phyloP scores from a whole-genome alignment of 805 yeast species.

The Pichia exigua region DNA sequence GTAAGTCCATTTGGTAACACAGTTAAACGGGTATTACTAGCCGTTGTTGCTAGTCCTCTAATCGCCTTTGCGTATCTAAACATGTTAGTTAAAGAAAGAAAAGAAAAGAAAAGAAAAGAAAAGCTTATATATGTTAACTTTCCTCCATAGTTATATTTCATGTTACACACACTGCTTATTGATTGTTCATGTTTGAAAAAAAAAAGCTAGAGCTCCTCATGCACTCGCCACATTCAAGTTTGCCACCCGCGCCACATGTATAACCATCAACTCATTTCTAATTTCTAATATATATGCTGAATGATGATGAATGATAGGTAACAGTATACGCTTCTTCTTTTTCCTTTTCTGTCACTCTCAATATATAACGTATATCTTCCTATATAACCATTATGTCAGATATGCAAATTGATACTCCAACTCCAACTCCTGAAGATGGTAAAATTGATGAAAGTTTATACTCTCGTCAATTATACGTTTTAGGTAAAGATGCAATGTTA shows the following conservation, averaged over 20 bases:
- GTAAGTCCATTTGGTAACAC: conserved; percentile 86
- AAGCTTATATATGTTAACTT: no score
- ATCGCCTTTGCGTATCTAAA: background rate
- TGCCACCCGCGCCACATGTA: background rate
- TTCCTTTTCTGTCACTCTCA: background rate
- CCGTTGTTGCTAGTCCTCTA: conserved; percentile 9
- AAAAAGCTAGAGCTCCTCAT: background rate
- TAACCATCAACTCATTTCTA: background rate
- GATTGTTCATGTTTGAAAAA: background rate
- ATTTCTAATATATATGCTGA: no score
- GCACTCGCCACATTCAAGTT: background rate
- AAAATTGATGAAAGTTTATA: conserved; percentile 85
- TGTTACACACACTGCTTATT: no score
- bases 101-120: background rate
- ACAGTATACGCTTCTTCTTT: no score
- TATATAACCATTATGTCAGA: conserved; percentile 23
- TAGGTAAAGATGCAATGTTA: conserved; percentile 97
- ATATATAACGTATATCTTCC: background rate
- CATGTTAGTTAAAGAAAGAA: background rate
- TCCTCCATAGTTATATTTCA: no score
- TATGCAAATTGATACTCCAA: conserved; percentile 37
- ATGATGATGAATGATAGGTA: no score
- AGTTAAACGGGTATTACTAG: conserved; percentile 55
- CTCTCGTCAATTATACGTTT: conserved; percentile 92
- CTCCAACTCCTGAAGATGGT: conserved; percentile 26